Evolutionary conservation across 345 rosid genomes (phyloP).

Genomic region (Sisymbrium irio): DNA sequence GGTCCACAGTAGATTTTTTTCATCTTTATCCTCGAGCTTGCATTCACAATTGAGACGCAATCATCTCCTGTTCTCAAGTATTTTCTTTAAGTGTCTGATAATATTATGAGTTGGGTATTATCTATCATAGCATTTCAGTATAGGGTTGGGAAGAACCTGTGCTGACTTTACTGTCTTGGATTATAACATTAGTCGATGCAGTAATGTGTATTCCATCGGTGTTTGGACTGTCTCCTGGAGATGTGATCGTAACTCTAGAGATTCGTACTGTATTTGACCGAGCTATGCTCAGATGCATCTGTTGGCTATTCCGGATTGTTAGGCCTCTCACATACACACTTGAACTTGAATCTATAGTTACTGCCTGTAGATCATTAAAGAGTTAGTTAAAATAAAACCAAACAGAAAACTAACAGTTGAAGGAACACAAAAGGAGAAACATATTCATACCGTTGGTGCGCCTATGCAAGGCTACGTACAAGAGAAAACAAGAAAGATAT

Average conservation of each 20-base stretch:
- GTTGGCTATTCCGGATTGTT: conserved; percentile 90
- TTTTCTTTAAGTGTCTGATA: background rate
- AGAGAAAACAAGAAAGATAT: conserved; percentile 22
- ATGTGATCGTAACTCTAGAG: conserved; percentile 59
- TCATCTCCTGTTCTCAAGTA: conserved; percentile 70
- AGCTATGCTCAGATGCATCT: conserved; percentile 84
- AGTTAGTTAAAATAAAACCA: background rate
- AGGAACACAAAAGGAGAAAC: conserved; percentile 7
- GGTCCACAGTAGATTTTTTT: conserved; percentile 89
- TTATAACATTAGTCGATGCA: conserved; percentile 65
- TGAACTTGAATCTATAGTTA: conserved; percentile 92
- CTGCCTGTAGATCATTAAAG: conserved; percentile 50
- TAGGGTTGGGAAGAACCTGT: conserved; percentile 55
- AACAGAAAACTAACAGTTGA: conserved; percentile 1
- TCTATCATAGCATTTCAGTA: background rate
- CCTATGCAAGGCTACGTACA: conserved; percentile 78
- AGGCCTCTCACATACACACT: conserved; percentile 65
- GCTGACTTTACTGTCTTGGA: conserved; percentile 91
- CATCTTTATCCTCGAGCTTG: conserved; percentile 77
- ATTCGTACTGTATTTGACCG: conserved; percentile 59
- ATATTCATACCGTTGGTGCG: conserved; percentile 72
- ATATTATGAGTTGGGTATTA: background rate
- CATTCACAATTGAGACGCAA: conserved; percentile 87
- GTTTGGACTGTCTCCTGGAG: conserved; percentile 95
- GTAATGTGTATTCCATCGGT: conserved; percentile 95